Evolutionary conservation across 805 yeast species (phyloP), one percentile per base, ranked within the genome.

Genomic region (Metschnikowia corniflorae): DNA sequence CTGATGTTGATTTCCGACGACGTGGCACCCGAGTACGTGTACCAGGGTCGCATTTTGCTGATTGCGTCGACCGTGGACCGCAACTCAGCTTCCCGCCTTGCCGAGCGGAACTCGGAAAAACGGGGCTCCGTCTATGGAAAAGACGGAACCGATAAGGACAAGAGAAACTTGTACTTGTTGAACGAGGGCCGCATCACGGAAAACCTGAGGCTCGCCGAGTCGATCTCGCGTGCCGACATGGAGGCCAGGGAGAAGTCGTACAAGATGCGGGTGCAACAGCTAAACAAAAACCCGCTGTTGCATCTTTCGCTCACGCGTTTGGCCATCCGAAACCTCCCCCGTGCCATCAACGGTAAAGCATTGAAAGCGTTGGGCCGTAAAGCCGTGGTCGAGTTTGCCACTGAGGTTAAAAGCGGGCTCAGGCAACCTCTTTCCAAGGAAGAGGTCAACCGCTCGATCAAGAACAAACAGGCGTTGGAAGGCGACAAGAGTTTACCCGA

Each of bases 221-320:
- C 74, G 17, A 63, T 93, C 35, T 62, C 87, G 3, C 70, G 73
- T 29, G 65, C 86, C 16, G 98, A 93, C 52, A 61, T 88, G 69
- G 94, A 85, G 53, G 64, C 91, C 32, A 78, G 98, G 61, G 95
- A 89, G 43, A 81, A 88, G 58, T 86, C 96, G 0, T 87, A 78
- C 61, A 75, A 82, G 48, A 68, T 86, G 55, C 77, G 98, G 63
- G 88, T 86, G 29, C 86, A 86, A 53, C 97, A 91, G 66, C 75
- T 93, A 53, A 81, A 83, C 58, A 85, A 86, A 51, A 93, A 91
- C 61, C 96, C 97, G 14, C 70, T 93, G 9, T 70, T 93, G 54
- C 97, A 91, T 70, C 67, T 93, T 42, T 86, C 96, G n/a, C 67
- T 91, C 63, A 91, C 97, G 1, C 80, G 98, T 68, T 75, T 93